phyloP scores from a whole-genome alignment of 2,329 filamentous ascomycete species.

The Aureobasidium sp. region DNA sequence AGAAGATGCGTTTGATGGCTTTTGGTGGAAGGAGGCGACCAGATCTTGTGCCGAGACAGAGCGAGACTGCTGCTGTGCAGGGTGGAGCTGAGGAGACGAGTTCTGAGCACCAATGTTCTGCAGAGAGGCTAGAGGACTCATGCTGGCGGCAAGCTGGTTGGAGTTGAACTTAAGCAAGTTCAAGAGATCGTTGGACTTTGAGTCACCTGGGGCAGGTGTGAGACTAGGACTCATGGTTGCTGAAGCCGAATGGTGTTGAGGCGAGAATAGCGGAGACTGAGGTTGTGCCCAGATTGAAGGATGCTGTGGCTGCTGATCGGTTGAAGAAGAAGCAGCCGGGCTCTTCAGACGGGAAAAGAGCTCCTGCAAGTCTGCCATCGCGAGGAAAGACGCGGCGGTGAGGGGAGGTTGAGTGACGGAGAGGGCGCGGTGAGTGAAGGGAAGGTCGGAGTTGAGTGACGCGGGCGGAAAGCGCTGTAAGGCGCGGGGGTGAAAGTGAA shows the following conservation, averaged over 20 bases:
- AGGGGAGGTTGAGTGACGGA: no score
- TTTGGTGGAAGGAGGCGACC: conserved; percentile 46
- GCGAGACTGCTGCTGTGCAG: conserved; percentile 1
- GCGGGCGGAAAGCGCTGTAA: not conserved
- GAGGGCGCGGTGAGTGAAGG: no score
- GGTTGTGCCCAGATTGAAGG: conserved; percentile 18
- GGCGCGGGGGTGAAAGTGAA: not conserved
- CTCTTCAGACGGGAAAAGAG: conserved; percentile 34
- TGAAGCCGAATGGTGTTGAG: conserved; percentile 43
- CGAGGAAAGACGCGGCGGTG: no score
- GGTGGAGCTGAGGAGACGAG: not conserved
- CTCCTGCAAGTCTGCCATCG: conserved; percentile 36
- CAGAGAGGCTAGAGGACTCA: conserved; percentile 29
- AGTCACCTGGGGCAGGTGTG: conserved; percentile 12
- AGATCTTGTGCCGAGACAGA: conserved; percentile 48
- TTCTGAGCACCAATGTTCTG: conserved; percentile 21
- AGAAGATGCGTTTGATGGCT: conserved; percentile 24
- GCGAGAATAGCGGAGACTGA: conserved; percentile 46
- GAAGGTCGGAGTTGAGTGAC: conserved; percentile 4
- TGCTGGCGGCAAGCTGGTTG: conserved; percentile 24
- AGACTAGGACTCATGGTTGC: conserved; percentile 45
- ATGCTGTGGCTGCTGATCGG: conserved; percentile 9
- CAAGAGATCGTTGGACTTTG: conserved; percentile 41
- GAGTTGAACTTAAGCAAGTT: conserved; percentile 58
- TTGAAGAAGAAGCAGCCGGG: conserved; percentile 3